Conservation (phyloP, 108 stramenopile species). For the Cyclotella sp. region DNA sequence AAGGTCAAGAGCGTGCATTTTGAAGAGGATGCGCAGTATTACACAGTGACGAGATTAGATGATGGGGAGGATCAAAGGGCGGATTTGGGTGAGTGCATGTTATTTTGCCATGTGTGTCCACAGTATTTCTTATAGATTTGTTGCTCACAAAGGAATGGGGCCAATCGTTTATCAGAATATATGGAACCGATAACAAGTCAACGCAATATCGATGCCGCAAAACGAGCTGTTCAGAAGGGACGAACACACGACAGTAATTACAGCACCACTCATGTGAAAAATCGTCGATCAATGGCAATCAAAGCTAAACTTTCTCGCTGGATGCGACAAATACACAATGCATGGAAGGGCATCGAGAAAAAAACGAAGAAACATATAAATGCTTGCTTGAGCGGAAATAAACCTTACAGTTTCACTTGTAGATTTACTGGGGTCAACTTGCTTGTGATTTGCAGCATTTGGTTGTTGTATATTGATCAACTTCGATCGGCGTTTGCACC, state of each 20-base stretch:
- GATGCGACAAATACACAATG: not conserved
- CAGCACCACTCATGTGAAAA: not conserved
- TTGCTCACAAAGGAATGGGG: not conserved
- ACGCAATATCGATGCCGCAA: constrained; percentile 33
- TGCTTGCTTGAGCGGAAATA: constrained; percentile 35
- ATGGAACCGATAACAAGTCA: constrained; percentile 53
- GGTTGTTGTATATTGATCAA: constrained; percentile 79
- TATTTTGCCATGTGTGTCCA: not conserved
- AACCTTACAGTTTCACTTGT: constrained; percentile 60
- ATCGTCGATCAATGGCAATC: constrained; percentile 36
- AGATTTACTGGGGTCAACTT: constrained; percentile 80
- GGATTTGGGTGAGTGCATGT: constrained; percentile 56
- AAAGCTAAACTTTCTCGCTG: not conserved
- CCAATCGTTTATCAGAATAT: constrained; percentile 24
- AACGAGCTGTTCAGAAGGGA: constrained; percentile 19
- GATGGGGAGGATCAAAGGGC: constrained; percentile 66
- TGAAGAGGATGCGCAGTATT: constrained; percentile 73
- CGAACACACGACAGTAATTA: not conserved
- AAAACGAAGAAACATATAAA: constrained; percentile 28
- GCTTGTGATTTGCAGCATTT: constrained; percentile 73
- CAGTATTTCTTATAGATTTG: not conserved
- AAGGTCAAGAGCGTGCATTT: constrained; percentile 72
- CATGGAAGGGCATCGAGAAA: not conserved
- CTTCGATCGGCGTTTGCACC: constrained; percentile 67
- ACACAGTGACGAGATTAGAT: constrained; percentile 74